Evolutionary conservation across 1,284 basidiomycete species (phyloP).

Genomic region (Ganoderma boninense): DNA sequence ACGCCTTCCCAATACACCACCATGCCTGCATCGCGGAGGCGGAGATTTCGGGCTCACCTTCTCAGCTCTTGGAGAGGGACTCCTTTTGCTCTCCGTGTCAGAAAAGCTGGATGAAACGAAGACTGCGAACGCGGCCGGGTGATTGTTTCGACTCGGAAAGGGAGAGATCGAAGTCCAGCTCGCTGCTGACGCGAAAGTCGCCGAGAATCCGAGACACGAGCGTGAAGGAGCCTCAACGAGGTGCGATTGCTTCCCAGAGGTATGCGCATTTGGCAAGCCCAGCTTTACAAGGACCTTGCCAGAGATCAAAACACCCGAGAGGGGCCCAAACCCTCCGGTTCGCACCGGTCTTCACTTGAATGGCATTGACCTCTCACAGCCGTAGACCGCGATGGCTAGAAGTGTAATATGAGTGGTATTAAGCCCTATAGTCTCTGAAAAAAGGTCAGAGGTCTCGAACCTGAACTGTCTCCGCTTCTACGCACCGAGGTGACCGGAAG

Average conservation of each 20-base stretch:
- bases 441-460: neutral
- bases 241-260: too few relatives aligned
- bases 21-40: neutral
- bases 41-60: neutral
- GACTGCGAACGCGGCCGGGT: neutral
- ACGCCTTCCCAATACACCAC: neutral
- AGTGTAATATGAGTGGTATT: neutral
- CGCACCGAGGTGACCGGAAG: neutral
- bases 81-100: too few relatives aligned
- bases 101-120: neutral
- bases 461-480: neutral
- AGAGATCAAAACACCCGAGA: too few relatives aligned
- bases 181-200: neutral
- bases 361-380: too few relatives aligned
- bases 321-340: neutral
- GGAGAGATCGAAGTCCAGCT: neutral
- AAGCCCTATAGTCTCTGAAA: neutral
- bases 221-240: too few relatives aligned
- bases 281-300: too few relatives aligned
- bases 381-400: neutral
- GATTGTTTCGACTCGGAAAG: neutral
- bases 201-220: neutral
- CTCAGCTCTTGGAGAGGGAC: neutral
- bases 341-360: neutral
- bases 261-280: too few relatives aligned